These are phyloP conservation scores for Daldinia childiae DNA, from an alignment of 495 filamentous ascomycete genomes.

Conservation along the genomic window DNA sequence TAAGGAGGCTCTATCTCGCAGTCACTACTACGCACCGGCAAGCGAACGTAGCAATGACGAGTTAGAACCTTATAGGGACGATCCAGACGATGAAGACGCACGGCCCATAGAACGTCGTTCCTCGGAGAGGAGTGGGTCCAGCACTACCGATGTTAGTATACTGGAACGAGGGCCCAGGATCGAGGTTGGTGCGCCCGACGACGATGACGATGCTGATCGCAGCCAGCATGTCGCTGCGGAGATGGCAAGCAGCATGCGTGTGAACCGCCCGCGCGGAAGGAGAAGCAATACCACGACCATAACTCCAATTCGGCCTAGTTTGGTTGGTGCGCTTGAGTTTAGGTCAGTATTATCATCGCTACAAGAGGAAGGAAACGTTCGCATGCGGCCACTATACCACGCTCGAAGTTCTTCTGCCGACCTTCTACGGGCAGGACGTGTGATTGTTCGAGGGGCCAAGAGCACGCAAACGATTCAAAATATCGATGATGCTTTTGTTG, in stretches of 20 bases:
- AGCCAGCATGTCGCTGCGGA: conserved; percentile 79
- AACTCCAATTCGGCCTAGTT: conserved; percentile 86
- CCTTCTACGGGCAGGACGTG: conserved; percentile 41
- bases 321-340: conserved; percentile 95
- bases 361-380: conserved; percentile 78
- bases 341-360: conserved; percentile 85
- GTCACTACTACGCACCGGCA: conserved; percentile 73
- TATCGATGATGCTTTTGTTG: conserved; percentile 16
- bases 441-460: neutral
- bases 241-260: conserved; percentile 91
- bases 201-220: conserved; percentile 78
- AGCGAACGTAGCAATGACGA: conserved; percentile 55
- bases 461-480: conserved; percentile 30
- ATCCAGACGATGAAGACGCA: conserved; percentile 77
- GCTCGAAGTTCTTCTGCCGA: conserved; percentile 78
- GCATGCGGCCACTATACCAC: conserved; percentile 69
- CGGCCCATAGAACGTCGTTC: conserved; percentile 56
- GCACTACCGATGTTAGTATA: conserved; percentile 71
- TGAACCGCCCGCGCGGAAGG: conserved; percentile 73
- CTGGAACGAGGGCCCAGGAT: conserved; percentile 71
- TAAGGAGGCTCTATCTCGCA: conserved; percentile 73
- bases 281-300: conserved; percentile 76
- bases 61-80: conserved; percentile 72
- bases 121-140: conserved; percentile 47
- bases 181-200: conserved; percentile 58